Evolutionary conservation across 495 filamentous ascomycete species (phyloP), one percentile per base, ranked within the genome.

Genomic region (Pyronema omphalodes): DNA sequence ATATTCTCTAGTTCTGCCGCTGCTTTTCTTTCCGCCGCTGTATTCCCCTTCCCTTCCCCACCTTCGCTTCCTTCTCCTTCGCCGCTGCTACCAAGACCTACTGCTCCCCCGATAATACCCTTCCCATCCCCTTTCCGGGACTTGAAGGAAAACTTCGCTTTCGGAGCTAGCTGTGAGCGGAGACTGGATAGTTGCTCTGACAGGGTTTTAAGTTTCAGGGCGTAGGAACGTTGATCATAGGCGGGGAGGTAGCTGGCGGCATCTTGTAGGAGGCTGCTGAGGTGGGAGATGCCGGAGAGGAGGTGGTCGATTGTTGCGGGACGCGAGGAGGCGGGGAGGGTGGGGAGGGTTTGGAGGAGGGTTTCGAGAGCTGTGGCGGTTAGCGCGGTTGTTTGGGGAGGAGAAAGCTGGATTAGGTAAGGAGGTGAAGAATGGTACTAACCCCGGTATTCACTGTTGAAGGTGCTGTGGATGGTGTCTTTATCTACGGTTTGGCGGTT

Each of bases 161-260:
- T 77, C 9, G 84, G 83, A 2, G 75, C 73, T 48, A 81, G 71
- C 6, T 71, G 64, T 18, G 73, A 66, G 35, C 81, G 76, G 11
- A 70, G 73, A 46, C 76, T 71, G 34, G 76, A 70, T 17, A 88
- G 67, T 57, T 80, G 80, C 46, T 82, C 78, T 29, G 75, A 74
- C 14, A 88, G 70, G 0, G 72, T 73, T 70, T 83, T 83, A 62
- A 87, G 76, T 52, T 80, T 74, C 77, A 84, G 79, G 35, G 76
- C 71, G 62, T 84, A 88, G 15, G 78, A 77, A 55, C 83, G 72
- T 63, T 86, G 84, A 54, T 89, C 84, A 60, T 86, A 84, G 3
- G 82, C 75, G 6, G 84, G 82, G 23, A 88, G 73, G 53, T 79
- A 81, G 55, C 72, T 74, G 1, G 78, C 74, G 6, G 79, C 74